A percentile compares a stretch with the other conserved stretches of the same genome.
Conservation (phyloP, 106 monocot species). For the Xerophyta viscosa region DNA sequence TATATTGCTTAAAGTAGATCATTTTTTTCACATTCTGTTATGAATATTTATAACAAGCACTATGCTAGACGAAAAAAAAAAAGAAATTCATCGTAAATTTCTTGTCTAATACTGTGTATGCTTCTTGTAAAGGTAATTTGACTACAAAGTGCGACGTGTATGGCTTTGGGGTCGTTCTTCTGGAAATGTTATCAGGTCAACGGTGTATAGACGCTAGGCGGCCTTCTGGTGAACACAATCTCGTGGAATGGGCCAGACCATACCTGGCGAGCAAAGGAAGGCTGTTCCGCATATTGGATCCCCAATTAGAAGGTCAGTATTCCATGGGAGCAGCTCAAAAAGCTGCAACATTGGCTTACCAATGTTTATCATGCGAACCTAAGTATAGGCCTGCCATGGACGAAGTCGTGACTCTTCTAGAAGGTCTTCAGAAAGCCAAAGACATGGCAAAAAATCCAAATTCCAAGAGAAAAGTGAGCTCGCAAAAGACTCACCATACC, state of each 20-base stretch:
- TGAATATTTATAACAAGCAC: background rate
- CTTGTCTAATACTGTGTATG: background rate
- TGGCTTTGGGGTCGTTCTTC: slow-evolving; percentile 86
- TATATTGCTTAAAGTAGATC: background rate
- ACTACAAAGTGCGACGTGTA: slow-evolving; percentile 80
- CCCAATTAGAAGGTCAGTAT: slow-evolving; percentile 74
- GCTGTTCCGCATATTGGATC: slow-evolving; percentile 57
- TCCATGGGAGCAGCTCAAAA: slow-evolving; percentile 52
- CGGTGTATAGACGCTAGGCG: slow-evolving; percentile 80
- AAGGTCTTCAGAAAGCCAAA: slow-evolving; percentile 37
- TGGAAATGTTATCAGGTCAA: slow-evolving; percentile 76
- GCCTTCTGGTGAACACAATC: slow-evolving; percentile 70
- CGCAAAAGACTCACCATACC: background rate
- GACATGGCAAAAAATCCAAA: slow-evolving; percentile 9
- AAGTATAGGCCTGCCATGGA: slow-evolving; percentile 61
- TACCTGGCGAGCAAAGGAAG: slow-evolving; percentile 60
- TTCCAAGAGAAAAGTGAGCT: background rate
- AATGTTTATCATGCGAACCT: slow-evolving; percentile 42
- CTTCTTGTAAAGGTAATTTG: slow-evolving; percentile 49
- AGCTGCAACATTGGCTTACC: slow-evolving; percentile 40
- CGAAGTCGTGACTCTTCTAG: slow-evolving; percentile 47
- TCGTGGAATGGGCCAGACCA: slow-evolving; percentile 87
- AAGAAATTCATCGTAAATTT: too few relatives aligned
- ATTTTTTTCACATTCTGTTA: background rate
- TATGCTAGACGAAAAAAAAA: background rate